These are phyloP conservation scores for Vitis riparia DNA, from an alignment of 164 flowering plant genomes.

Conservation along the genomic window DNA sequence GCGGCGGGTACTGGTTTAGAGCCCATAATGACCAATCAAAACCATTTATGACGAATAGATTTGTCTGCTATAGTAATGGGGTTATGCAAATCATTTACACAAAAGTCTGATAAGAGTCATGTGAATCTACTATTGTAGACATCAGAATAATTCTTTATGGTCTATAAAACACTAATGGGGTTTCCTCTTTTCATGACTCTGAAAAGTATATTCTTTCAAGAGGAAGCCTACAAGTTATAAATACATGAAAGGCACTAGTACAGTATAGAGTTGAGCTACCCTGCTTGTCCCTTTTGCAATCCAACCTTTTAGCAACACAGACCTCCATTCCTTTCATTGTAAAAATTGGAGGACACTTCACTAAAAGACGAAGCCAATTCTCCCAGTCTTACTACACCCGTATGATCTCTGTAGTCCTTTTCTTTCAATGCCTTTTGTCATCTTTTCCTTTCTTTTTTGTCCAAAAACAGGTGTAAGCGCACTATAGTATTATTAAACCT, in stretches of 20 bases:
- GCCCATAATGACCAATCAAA: too few species aligned
- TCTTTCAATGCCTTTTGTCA: not conserved
- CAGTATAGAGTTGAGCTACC: not conserved
- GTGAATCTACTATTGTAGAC: not conserved
- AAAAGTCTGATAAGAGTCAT: not conserved
- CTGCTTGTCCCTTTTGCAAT: not conserved
- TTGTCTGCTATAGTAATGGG: too few species aligned
- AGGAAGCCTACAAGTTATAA: not conserved
- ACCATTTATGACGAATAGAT: too few species aligned
- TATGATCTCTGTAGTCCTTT: not conserved
- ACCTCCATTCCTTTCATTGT: too few species aligned
- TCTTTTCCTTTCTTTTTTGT: not conserved
- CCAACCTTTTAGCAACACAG: too few species aligned
- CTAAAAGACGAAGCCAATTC: too few species aligned
- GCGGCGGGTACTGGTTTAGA: too few species aligned
- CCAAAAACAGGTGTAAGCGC: not conserved
- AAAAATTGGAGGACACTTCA: too few species aligned
- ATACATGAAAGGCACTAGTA: too few species aligned
- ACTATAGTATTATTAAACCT: not conserved
- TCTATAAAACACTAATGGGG: not conserved
- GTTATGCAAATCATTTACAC: too few species aligned
- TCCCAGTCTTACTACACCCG: not conserved
- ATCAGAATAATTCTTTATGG: not conserved
- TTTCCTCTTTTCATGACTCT: not conserved
- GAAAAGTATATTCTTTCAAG: conserved; percentile 9